A percentile compares a stretch with the other conserved stretches of the same genome.
These are phyloP conservation scores for Podaxis mareebaensis DNA, from an alignment of 768 basidiomycete species.

Conservation along the genomic window DNA sequence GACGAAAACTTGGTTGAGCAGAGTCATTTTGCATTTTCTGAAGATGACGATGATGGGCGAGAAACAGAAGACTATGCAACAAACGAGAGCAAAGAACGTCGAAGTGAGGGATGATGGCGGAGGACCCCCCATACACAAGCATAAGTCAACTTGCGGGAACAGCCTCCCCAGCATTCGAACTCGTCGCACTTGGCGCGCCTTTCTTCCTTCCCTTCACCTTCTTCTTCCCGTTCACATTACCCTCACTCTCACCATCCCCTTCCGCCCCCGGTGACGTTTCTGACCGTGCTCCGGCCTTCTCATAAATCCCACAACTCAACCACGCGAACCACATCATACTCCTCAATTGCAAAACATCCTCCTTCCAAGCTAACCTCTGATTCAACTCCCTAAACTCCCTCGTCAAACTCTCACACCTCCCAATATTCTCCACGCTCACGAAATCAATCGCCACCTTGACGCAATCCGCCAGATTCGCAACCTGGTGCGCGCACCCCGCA, in stretches of 20 bases:
- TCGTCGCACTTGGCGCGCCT: not conserved
- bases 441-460: slow-evolving; percentile 96
- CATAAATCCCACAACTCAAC: slow-evolving; percentile 60
- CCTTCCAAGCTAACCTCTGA: slow-evolving; percentile 86
- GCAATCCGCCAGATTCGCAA: slow-evolving; percentile 91
- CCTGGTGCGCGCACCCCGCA: slow-evolving; percentile 91
- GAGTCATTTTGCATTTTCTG: not conserved
- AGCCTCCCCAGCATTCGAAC: not conserved
- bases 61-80: not conserved
- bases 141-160: not conserved
- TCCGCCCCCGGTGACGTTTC: not conserved
- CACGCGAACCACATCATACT: slow-evolving; percentile 96
- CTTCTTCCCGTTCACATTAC: not conserved
- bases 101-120: not conserved
- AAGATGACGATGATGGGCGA: not conserved
- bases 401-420: slow-evolving; percentile 81
- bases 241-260: not conserved
- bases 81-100: not conserved
- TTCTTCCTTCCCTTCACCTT: slow-evolving; percentile 11
- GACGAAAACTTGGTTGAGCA: not conserved
- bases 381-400: slow-evolving; percentile 91
- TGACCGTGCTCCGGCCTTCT: slow-evolving; percentile 20
- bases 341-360: slow-evolving; percentile 87
- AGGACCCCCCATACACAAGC: not conserved
- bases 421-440: slow-evolving; percentile 91